Base-by-base conservation (phyloP, 2,329 filamentous ascomycete species). In the Sclerotinia trifoliorum region DNA sequence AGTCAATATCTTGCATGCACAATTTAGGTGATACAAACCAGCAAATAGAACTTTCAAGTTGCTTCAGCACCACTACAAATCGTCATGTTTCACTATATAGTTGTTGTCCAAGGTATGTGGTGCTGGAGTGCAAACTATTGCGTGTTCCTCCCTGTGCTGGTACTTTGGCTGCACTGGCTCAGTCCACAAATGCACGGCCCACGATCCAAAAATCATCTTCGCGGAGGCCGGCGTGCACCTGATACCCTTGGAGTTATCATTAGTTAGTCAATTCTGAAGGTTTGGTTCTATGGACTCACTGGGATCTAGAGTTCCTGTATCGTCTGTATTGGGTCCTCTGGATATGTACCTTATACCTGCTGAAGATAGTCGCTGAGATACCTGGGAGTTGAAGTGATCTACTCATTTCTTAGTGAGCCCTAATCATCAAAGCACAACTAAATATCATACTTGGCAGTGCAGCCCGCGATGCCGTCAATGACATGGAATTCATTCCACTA, bases 141-240 rank as follows among this genome's bases (percentile, higher is more conserved):
- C 70, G 62, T 11, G 73, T 67, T 13, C 65, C 67, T 19, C 66
- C 32, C 1, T 11, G 0, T 10, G n/a, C 54, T 8, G 62, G 44
- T 7, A 68, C 66, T 19, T 24, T 49, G 17, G 10, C 29, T 39
- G 19, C 10, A 21, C 73, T 21, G 73, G 73, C n/a, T 75, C 74
- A 3, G 69, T 74, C 73, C 74, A 75, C 74, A 52, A 75, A 75
- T 2, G 74, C 74, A 19, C 73, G 70, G 0, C 74, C 74, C 24
- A 72, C 66, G 35, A 61, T 70, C 68, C 69, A 75, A 49, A 75
- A 69, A 0, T 42, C n/a, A 5, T 63, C 6, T 51, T 66, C 32
- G 2, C 8, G 2, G 0, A 52, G 8, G 11, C 44, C 42, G 6
- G 5, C 35, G 7, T 52, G 8, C 1, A 26, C 11, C 5, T 11